These are phyloP conservation scores for Didymella pinodella DNA, from an alignment of 2,329 filamentous ascomycete species.

Conservation along the genomic window DNA sequence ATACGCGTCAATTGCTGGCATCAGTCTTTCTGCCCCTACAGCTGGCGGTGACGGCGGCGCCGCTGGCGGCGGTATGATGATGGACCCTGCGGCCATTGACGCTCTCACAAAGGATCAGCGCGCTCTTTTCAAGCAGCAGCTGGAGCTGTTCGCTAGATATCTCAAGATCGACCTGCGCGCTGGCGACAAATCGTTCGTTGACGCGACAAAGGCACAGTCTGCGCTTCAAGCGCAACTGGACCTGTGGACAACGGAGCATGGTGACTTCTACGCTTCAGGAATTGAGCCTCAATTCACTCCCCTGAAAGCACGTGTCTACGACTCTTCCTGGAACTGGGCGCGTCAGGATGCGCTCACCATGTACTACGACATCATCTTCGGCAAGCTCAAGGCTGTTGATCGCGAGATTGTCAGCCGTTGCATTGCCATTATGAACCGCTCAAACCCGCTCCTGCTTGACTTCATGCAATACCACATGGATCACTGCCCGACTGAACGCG, in stretches of 20 bases:
- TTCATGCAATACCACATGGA: constrained; percentile 99
- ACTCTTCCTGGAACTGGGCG: constrained; percentile 99
- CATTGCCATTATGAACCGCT: constrained; percentile 99
- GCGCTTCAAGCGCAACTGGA: constrained; percentile 92
- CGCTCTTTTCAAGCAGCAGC: constrained; percentile 95
- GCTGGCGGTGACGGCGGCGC: constrained; percentile 76
- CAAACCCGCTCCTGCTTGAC: constrained; percentile 91
- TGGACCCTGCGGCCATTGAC: constrained; percentile 97
- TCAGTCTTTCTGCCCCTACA: constrained; percentile 78
- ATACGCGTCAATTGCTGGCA: constrained; percentile 83
- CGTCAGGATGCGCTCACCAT: constrained; percentile 96
- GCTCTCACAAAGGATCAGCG: constrained; percentile 96
- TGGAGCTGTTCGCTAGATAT: constrained; percentile 93
- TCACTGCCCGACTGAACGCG: constrained; percentile 94
- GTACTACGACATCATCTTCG: constrained; percentile 99
- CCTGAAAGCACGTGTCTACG: constrained; percentile 94
- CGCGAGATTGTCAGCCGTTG: constrained; percentile 98
- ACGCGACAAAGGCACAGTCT: constrained; percentile 83
- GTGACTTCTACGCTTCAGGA: constrained; percentile 92
- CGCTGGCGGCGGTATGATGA: constrained; percentile 92
- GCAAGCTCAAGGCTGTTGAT: constrained; percentile 88
- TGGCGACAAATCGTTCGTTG: constrained; percentile 92
- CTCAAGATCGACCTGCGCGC: constrained; percentile 95
- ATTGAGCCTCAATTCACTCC: constrained; percentile 94
- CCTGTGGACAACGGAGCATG: constrained; percentile 93